Percentiles rank a stretch among this genome's conserved stretches.
phyloP scores from a whole-genome alignment of 768 basidiomycete genomes.

The Hydnum rufescens region DNA sequence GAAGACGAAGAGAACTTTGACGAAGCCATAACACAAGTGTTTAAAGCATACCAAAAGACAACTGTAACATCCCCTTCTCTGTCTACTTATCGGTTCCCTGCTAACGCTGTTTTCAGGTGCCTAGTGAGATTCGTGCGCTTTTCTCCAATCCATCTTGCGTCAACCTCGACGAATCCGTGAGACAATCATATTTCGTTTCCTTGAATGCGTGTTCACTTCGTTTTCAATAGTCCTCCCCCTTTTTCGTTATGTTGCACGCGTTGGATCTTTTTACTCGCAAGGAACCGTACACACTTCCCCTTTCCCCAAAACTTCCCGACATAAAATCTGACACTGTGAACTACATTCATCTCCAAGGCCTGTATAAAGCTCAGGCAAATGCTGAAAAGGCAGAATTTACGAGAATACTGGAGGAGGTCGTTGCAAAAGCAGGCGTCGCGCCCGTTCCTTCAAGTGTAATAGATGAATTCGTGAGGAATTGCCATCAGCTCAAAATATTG shows the following conservation, averaged over 20 bases:
- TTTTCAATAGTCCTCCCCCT: conserved; percentile 33
- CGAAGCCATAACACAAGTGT: conserved; percentile 78
- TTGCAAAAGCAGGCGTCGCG: conserved; percentile 6
- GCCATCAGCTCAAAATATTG: conserved; percentile 49
- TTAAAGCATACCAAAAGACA: conserved; percentile 50
- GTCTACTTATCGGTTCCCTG: not conserved
- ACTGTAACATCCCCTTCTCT: conserved; percentile 14
- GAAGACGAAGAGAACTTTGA: conserved; percentile 94
- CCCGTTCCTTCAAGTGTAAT: conserved; percentile 18
- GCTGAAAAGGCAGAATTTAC: conserved; percentile 36
- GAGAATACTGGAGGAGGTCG: conserved; percentile 22
- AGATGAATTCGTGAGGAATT: conserved; percentile 62
- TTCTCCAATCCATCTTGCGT: conserved; percentile 41
- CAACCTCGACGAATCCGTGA: conserved; percentile 22
- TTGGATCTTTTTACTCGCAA: conserved; percentile 39
- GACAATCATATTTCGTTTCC: conserved; percentile 6
- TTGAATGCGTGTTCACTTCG: not conserved
- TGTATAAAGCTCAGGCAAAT: conserved; percentile 64
- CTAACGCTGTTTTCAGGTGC: conserved; percentile 26
- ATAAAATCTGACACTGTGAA: conserved; percentile 80
- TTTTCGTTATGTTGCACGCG: conserved; percentile 62
- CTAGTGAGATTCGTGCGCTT: conserved; percentile 41
- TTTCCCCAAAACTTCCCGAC: conserved; percentile 79
- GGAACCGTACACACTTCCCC: conserved; percentile 44
- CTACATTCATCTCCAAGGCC: conserved; percentile 67